phyloP scores from a whole-genome alignment of 306 rosid species.

The Ziziphus jujuba region DNA sequence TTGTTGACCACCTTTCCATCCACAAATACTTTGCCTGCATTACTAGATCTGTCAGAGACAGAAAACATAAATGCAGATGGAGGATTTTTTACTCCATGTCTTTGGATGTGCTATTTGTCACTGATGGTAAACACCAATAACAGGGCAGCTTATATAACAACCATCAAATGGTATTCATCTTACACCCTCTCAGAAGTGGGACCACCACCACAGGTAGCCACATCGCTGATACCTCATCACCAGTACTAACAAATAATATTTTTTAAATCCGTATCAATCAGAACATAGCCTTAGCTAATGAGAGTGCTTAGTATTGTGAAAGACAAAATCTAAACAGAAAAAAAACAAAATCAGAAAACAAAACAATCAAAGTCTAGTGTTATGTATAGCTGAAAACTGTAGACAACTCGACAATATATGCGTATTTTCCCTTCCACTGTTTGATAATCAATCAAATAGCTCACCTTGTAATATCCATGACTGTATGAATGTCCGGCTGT shows the following conservation, averaged over 20 bases:
- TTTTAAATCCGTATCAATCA: no score
- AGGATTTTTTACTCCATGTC: not conserved
- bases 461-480: constrained; percentile 97
- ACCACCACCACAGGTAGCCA: no score
- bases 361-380: not conserved
- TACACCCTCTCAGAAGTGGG: no score
- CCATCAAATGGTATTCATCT: no score
- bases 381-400: not conserved
- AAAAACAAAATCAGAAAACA: not conserved
- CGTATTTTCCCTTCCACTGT: not conserved
- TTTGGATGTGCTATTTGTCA: not conserved
- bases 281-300: no score
- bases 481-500: constrained; percentile 81
- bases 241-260: no score
- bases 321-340: no score
- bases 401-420: not conserved
- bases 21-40: constrained; percentile 80
- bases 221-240: no score
- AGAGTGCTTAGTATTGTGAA: no score
- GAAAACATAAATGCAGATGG: not conserved
- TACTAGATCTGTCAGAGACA: constrained; percentile 13
- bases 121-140: not conserved
- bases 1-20: constrained; percentile 78
- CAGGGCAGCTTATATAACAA: no score
- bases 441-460: not conserved